Conservation (phyloP, 352 stramenopile species). For the Phytophthora europaea region DNA sequence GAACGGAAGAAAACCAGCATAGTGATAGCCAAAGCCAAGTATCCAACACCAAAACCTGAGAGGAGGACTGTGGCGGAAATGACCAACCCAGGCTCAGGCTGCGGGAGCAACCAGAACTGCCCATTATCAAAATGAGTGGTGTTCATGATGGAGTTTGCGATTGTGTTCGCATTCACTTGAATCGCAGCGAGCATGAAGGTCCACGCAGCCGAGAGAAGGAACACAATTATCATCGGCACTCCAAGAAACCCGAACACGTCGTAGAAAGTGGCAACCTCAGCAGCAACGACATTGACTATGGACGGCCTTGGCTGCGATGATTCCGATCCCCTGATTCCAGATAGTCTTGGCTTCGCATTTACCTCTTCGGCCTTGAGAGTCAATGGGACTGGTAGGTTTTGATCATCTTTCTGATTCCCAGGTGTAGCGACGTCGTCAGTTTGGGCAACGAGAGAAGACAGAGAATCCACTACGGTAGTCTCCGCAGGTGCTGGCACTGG, state of each 20-base stretch:
- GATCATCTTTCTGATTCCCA: neutral
- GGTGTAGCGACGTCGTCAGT: neutral
- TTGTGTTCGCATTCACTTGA: conserved; percentile 41
- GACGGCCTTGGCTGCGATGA: conserved; percentile 11
- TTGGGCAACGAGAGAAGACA: neutral
- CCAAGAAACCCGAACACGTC: conserved; percentile 50
- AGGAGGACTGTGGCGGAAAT: conserved; percentile 34
- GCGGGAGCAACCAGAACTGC: conserved; percentile 56
- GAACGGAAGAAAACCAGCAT: conserved; percentile 47
- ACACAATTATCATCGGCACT: conserved; percentile 47
- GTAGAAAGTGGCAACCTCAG: conserved; percentile 35
- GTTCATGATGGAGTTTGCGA: conserved; percentile 53
- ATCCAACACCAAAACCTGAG: conserved; percentile 39
- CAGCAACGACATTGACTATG: conserved; percentile 8
- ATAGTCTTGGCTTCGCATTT: neutral
- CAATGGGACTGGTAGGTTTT: neutral
- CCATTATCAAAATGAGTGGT: conserved; percentile 51
- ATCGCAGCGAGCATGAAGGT: conserved; percentile 45
- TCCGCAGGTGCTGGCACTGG: neutral
- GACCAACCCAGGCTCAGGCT: conserved; percentile 26
- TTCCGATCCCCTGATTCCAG: neutral
- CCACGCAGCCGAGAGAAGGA: conserved; percentile 44
- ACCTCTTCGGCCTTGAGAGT: no score
- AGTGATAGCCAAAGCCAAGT: conserved; percentile 36
- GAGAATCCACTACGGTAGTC: neutral